Conservation (phyloP, 139 green algal genomes). For the Tetradesmus obliquus region DNA sequence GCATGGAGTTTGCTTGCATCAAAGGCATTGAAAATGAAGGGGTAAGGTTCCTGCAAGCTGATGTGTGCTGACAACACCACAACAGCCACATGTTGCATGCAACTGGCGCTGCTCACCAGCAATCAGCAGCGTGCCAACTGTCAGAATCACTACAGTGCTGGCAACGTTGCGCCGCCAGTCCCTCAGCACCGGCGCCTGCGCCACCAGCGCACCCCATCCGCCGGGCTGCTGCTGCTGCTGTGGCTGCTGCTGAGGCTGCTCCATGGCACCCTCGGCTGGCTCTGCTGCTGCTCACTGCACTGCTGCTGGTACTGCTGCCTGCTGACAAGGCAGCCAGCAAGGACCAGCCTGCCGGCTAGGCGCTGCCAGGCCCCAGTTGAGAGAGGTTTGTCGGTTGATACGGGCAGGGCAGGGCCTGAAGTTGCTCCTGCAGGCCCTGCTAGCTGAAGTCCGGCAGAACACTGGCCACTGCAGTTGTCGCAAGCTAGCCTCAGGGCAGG, state of each 20-base stretch:
- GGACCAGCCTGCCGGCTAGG: not conserved
- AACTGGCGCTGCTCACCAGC: slow-evolving; percentile 14
- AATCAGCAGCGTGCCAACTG: slow-evolving; percentile 10
- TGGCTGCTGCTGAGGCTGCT: not conserved
- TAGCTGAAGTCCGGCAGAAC: not conserved
- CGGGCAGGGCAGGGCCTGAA: not conserved
- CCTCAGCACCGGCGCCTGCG: slow-evolving; percentile 8
- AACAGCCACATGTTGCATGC: not conserved
- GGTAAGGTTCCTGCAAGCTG: no score
- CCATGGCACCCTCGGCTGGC: not conserved
- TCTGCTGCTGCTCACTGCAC: not conserved
- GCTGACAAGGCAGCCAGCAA: not conserved
- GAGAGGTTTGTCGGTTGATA: not conserved
- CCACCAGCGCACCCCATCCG: not conserved
- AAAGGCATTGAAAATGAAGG: no score
- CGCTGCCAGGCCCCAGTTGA: not conserved
- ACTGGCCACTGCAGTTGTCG: not conserved
- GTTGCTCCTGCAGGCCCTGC: not conserved
- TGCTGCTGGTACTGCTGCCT: not conserved
- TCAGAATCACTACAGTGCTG: slow-evolving; percentile 22
- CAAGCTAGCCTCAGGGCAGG: not conserved
- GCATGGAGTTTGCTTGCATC: no score
- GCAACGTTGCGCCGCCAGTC: slow-evolving; percentile 21
- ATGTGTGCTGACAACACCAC: not conserved
- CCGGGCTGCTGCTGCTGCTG: not conserved